These are phyloP conservation scores for Acer yangbiense DNA, from an alignment of 345 rosid genomes.

Conservation along the genomic window DNA sequence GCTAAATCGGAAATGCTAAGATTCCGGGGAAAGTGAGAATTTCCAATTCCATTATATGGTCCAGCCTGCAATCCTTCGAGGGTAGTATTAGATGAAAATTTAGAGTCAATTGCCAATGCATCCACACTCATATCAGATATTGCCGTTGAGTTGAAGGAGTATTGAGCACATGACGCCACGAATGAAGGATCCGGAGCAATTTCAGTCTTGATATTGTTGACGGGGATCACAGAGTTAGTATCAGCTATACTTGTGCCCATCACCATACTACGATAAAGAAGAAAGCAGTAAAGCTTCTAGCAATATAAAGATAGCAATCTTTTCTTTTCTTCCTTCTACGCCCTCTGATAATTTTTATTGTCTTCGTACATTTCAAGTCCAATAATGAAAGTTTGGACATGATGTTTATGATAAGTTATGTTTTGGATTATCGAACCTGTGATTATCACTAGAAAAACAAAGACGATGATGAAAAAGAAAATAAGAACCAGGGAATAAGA, in stretches of 20 bases:
- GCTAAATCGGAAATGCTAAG: slow-evolving; percentile 13
- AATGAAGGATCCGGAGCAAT: slow-evolving; percentile 5
- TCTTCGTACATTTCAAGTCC: neutral
- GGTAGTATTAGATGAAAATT: neutral
- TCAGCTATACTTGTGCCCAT: neutral
- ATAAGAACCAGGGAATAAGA: neutral
- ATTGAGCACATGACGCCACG: slow-evolving; percentile 1
- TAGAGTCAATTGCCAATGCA: neutral
- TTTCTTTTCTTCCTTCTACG: neutral
- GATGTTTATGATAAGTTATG: neutral
- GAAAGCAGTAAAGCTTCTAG: neutral
- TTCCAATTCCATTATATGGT: slow-evolving; percentile 5
- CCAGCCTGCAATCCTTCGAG: neutral
- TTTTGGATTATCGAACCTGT: neutral
- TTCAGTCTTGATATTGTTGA: neutral
- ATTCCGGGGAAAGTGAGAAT: slow-evolving; percentile 11
- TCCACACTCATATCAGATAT: neutral
- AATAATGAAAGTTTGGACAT: neutral
- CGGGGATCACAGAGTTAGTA: neutral
- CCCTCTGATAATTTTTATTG: too few species aligned
- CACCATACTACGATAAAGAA: slow-evolving; percentile 6
- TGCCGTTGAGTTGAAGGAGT: neutral
- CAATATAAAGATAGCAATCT: neutral
- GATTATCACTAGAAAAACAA: neutral
- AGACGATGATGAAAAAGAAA: too few species aligned